Conservation (phyloP, 2,329 filamentous ascomycete genomes). For the Paracoccidioides lutzii region DNA sequence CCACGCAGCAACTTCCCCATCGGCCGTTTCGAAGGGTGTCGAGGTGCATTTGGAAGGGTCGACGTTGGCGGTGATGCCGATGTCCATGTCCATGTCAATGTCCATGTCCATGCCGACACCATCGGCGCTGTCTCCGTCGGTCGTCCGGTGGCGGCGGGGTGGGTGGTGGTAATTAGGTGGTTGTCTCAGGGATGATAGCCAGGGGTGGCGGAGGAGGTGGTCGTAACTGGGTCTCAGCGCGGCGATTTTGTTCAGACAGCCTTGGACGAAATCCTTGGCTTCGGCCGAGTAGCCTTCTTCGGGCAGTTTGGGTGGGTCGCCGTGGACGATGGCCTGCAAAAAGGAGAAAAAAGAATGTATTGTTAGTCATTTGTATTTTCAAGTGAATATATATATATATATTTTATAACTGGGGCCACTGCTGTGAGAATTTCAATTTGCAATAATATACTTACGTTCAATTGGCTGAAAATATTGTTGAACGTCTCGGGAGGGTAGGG, state of each 20-base stretch:
- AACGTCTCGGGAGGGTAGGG: slow-evolving; percentile 96
- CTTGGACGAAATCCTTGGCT: slow-evolving; percentile 74
- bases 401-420: too few species aligned
- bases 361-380: too few species aligned
- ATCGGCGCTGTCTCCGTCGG: neutral
- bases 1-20: slow-evolving; percentile 79
- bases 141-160: neutral
- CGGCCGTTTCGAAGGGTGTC: slow-evolving; percentile 41
- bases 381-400: too few species aligned
- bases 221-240: slow-evolving; percentile 87
- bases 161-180: slow-evolving; percentile 42
- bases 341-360: slow-evolving; percentile 9
- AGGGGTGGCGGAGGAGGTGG: slow-evolving; percentile 77
- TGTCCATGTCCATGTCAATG: too few species aligned
- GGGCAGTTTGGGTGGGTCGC: slow-evolving; percentile 83
- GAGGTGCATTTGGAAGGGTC: slow-evolving; percentile 19
- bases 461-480: slow-evolving; percentile 94
- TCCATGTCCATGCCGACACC: too few species aligned
- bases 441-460: slow-evolving; percentile 61
- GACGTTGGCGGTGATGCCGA: slow-evolving; percentile 23
- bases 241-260: slow-evolving; percentile 85
- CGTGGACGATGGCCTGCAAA: slow-evolving; percentile 83
- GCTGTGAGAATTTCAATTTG: too few species aligned
- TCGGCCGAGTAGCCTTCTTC: slow-evolving; percentile 62
- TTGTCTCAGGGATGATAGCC: slow-evolving; percentile 65